Percentiles rank a stretch among this genome's conserved stretches.
phyloP scores from a whole-genome alignment of 2,329 filamentous ascomycete genomes.

The Purpureocillium lavendulum region DNA sequence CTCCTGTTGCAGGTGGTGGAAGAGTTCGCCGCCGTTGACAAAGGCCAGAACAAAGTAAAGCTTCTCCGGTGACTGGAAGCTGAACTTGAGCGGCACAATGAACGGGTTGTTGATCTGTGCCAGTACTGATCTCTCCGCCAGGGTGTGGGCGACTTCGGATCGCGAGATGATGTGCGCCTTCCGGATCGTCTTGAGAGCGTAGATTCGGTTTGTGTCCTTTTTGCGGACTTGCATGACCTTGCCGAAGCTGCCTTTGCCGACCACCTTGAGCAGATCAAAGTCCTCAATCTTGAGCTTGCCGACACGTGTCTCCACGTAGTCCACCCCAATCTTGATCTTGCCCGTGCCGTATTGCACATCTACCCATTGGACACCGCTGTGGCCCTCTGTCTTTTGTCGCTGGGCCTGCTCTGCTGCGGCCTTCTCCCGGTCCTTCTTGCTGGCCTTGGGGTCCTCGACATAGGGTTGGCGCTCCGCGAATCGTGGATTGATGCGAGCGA shows the following conservation, averaged over 20 bases:
- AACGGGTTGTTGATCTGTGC: constrained; percentile 99
- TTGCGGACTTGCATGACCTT: constrained; percentile 99
- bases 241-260: constrained; percentile 96
- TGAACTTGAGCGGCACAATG: constrained; percentile 97
- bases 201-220: constrained; percentile 95
- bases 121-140: constrained; percentile 94
- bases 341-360: constrained; percentile 87
- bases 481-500: constrained; percentile 80
- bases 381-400: constrained; percentile 40
- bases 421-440: constrained; percentile 81
- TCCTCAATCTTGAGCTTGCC: constrained; percentile 91
- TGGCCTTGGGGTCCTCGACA: constrained; percentile 71
- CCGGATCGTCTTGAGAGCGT: constrained; percentile 97
- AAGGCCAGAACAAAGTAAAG: constrained; percentile 95
- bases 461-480: constrained; percentile 72
- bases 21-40: constrained; percentile 95
- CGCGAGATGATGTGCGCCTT: constrained; percentile 98
- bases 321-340: constrained; percentile 82
- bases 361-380: constrained; percentile 79
- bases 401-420: constrained; percentile 58
- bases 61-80: constrained; percentile 97
- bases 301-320: constrained; percentile 88
- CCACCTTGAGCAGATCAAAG: constrained; percentile 94
- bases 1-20: constrained; percentile 94
- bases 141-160: constrained; percentile 92